Evolutionary conservation across 306 rosid genomes (phyloP), one percentile per base, ranked within the genome.

Genomic region (Inga leiocalycina): DNA sequence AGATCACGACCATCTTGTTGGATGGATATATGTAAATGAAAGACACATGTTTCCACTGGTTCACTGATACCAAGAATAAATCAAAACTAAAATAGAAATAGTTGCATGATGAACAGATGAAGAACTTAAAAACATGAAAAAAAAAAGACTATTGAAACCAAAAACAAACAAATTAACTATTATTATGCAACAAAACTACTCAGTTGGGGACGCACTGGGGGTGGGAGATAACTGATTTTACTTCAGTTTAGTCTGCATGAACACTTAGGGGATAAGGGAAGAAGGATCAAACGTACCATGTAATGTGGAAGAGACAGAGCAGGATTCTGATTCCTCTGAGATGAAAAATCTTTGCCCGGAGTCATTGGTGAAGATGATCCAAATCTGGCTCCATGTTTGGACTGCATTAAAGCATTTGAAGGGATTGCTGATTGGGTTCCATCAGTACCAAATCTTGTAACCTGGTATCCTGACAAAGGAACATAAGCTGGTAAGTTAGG

Each of bases 391-490:
- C 87, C 89, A 44, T 71, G 70, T 62, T 75, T 85, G 71, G 76
- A 68, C 64, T 74, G 90, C 76, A 78, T 78, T 2, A 80, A 71
- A 19, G 69, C 73, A 30, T 85, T 79, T 0, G 85, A 57, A 59
- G 70, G 80, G 46, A 79, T 44, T 22, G 83, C 52, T 52, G 85
- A 79, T 48, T 76, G 87, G 61, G 80, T 51, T 44, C 79, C 83
- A 41, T 83, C 79, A 24, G 68, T 54, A 75, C 79, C 59, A 61
- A 51, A 46, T 66, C 81, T 83, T 56, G 83, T 77, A 83, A 80
- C 89, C 65, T 69, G 92, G 78, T 83, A 78, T 74, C 84, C 88
- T 51, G 86, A 54, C 72, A 81, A 68, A 51, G 89, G 84, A 82
- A 75, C 75, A 67, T 37, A 82, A 30, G 72, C 44, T 4, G 87